phyloP scores from a whole-genome alignment of 1,139 yeast species.

The Pichia sp. region DNA sequence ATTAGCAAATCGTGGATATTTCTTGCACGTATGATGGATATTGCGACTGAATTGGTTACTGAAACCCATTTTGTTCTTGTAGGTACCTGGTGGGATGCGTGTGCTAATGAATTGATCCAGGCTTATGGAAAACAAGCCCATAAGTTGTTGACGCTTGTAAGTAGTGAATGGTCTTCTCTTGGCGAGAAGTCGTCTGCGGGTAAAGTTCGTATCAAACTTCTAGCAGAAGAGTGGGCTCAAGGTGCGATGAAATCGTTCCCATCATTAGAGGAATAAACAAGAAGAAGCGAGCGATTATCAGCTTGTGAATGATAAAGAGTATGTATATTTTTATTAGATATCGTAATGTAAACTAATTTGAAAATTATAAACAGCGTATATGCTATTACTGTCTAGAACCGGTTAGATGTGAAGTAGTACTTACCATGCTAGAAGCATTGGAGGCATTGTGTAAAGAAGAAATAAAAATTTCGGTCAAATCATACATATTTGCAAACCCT shows the following conservation, averaged over 20 bases:
- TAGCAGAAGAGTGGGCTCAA: conserved; percentile 70
- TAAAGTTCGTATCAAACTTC: conserved; percentile 63
- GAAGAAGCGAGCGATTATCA: too few species aligned
- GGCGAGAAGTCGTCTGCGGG: conserved; percentile 54
- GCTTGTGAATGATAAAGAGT: too few species aligned
- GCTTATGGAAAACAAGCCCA: conserved; percentile 63
- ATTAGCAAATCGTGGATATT: conserved; percentile 54
- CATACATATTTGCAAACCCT: too few species aligned
- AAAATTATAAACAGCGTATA: too few species aligned
- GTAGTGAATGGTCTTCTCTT: conserved; percentile 45
- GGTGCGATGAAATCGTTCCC: conserved; percentile 42
- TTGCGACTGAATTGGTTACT: conserved; percentile 37
- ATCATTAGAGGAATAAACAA: conserved; percentile 17
- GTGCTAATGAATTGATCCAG: conserved; percentile 45
- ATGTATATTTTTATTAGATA: too few species aligned
- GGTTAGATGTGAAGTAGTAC: too few species aligned
- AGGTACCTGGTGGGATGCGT: conserved; percentile 91
- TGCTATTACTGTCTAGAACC: too few species aligned
- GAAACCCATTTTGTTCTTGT: conserved; percentile 68
- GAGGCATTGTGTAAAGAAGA: too few species aligned
- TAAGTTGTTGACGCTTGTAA: conserved; percentile 45
- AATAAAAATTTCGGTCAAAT: too few species aligned
- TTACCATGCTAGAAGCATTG: too few species aligned
- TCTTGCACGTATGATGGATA: conserved; percentile 62
- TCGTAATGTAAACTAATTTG: too few species aligned